Conservation (phyloP, 108 stramenopile species). For the Discostella stelligeroides region DNA sequence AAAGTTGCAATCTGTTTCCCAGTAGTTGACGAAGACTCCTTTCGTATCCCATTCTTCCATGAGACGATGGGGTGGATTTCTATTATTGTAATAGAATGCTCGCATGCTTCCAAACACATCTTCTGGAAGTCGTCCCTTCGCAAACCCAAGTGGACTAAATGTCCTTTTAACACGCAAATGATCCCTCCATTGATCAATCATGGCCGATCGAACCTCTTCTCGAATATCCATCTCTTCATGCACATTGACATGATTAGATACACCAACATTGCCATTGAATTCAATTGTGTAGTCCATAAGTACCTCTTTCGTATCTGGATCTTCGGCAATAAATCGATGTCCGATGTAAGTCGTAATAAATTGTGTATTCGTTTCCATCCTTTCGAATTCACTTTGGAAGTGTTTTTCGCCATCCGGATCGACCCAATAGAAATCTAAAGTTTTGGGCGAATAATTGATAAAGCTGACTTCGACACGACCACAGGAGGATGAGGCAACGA, state of each 20-base stretch:
- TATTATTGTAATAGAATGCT: slow-evolving; percentile 86
- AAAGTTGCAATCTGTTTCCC: slow-evolving; percentile 79
- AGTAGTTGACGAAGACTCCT: slow-evolving; percentile 90
- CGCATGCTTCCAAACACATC: slow-evolving; percentile 81
- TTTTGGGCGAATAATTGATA: slow-evolving; percentile 58
- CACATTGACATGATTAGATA: slow-evolving; percentile 54
- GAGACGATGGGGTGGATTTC: slow-evolving; percentile 48
- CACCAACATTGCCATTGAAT: slow-evolving; percentile 46
- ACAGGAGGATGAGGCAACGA: slow-evolving; percentile 35
- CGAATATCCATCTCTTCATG: slow-evolving; percentile 49
- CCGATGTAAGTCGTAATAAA: slow-evolving; percentile 61
- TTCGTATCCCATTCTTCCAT: slow-evolving; percentile 80
- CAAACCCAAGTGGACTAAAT: slow-evolving; percentile 67
- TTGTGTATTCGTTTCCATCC: slow-evolving; percentile 58
- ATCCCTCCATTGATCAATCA: slow-evolving; percentile 57
- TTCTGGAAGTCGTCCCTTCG: slow-evolving; percentile 64
- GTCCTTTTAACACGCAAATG: slow-evolving; percentile 61
- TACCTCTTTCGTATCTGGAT: slow-evolving; percentile 41
- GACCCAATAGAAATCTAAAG: slow-evolving; percentile 58
- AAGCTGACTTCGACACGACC: slow-evolving; percentile 58
- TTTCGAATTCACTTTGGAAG: slow-evolving; percentile 35
- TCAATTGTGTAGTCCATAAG: slow-evolving; percentile 54
- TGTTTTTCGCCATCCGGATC: slow-evolving; percentile 11
- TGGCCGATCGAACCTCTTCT: slow-evolving; percentile 42
- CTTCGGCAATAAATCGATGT: slow-evolving; percentile 56